A percentile compares a stretch with the other conserved stretches of the same genome.
phyloP scores from a whole-genome alignment of 352 stramenopile genomes.

The Sclerospora graminicola region DNA sequence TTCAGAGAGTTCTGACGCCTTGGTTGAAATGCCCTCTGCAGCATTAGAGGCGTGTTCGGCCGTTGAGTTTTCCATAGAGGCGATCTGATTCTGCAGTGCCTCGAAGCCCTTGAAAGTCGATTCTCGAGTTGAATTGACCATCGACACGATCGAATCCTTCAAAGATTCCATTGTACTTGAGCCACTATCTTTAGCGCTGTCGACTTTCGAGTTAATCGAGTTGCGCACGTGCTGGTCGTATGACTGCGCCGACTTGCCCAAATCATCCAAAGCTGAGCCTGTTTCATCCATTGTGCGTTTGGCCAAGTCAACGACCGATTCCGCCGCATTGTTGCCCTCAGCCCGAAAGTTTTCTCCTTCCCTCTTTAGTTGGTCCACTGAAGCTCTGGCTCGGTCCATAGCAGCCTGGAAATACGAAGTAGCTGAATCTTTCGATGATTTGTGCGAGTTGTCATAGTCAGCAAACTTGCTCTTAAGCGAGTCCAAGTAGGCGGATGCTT shows the following conservation, averaged over 20 bases:
- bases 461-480: slow-evolving; percentile 30
- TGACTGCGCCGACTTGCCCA: slow-evolving; percentile 13
- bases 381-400: slow-evolving; percentile 20
- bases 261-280: slow-evolving; percentile 15
- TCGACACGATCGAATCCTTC: slow-evolving; percentile 19
- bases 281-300: slow-evolving; percentile 26
- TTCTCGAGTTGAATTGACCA: slow-evolving; percentile 21
- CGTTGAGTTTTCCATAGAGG: slow-evolving; percentile 12
- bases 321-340: slow-evolving; percentile 13
- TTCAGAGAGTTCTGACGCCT: slow-evolving; percentile 12
- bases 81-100: slow-evolving; percentile 26
- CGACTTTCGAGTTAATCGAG: slow-evolving; percentile 12
- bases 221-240: slow-evolving; percentile 12
- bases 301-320: slow-evolving; percentile 12
- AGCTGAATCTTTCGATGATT: slow-evolving; percentile 21
- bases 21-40: slow-evolving; percentile 4
- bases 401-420: slow-evolving; percentile 27
- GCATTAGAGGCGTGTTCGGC: slow-evolving; percentile 11
- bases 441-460: slow-evolving; percentile 34
- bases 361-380: slow-evolving; percentile 16
- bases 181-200: slow-evolving; percentile 17
- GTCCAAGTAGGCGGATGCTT: slow-evolving; percentile 23
- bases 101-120: slow-evolving; percentile 30
- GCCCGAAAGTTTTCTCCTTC: slow-evolving; percentile 9
- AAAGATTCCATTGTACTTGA: slow-evolving; percentile 8